Percentiles rank a stretch among this genome's conserved stretches.
Conservation (phyloP, 192 early-diverging fungal species). For the Coemansia sp. region DNA sequence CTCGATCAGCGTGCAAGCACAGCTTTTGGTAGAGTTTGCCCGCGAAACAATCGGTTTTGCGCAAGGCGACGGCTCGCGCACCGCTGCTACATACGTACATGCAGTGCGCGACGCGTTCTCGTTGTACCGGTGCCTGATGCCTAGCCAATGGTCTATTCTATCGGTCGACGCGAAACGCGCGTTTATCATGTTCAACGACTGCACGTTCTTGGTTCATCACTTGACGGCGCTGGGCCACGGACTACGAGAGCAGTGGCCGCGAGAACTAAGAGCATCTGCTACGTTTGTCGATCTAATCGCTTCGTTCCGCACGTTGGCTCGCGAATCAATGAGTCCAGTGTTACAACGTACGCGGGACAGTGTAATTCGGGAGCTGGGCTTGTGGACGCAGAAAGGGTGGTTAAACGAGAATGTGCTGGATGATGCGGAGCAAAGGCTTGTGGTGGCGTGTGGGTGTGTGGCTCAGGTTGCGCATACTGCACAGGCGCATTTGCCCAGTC, state of each 20-base stretch:
- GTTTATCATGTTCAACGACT: constrained; percentile 48
- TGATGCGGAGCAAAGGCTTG: constrained; percentile 15
- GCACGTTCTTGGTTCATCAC: constrained; percentile 45
- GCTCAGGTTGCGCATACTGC: constrained; percentile 16
- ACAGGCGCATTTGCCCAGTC: constrained; percentile 17
- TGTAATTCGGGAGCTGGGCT: constrained; percentile 22
- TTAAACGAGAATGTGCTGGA: constrained; percentile 14
- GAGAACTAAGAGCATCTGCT: constrained; percentile 20
- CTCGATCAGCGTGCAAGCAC: constrained; percentile 39
- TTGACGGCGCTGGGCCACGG: constrained; percentile 33
- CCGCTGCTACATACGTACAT: constrained; percentile 26
- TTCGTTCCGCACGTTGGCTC: constrained; percentile 30
- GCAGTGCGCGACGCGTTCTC: constrained; percentile 48
- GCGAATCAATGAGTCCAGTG: constrained; percentile 20
- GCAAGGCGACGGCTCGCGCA: constrained; percentile 6
- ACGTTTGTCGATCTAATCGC: constrained; percentile 45
- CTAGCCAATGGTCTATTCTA: constrained; percentile 11
- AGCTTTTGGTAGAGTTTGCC: constrained; percentile 49
- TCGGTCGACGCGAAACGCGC: constrained; percentile 25
- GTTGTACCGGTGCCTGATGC: constrained; percentile 40
- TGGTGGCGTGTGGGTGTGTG: constrained; percentile 25
- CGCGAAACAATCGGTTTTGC: constrained; percentile 37
- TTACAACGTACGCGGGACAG: constrained; percentile 13
- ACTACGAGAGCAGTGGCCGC: constrained; percentile 29
- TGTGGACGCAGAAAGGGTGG: constrained; percentile 13